phyloP scores from a whole-genome alignment of 495 filamentous ascomycete genomes.

The Cryomyces antarcticus region DNA sequence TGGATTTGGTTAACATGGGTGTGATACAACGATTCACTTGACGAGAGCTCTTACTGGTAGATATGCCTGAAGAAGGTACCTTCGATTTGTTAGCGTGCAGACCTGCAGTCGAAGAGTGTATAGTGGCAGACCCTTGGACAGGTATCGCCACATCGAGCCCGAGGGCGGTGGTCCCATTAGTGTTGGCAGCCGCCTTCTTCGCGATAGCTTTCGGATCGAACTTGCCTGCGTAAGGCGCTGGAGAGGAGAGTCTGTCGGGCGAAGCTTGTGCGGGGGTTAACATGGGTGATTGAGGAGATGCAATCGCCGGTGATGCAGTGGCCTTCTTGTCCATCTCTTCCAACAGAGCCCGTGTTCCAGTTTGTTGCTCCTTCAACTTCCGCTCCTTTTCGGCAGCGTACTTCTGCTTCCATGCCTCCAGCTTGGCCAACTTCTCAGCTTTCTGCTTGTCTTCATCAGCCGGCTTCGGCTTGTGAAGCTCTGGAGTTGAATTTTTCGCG shows the following conservation, averaged over 20 bases:
- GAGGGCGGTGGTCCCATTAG: constrained; percentile 26
- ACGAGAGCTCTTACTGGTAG: neutral
- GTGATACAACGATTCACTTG: neutral
- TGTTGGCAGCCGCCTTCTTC: constrained; percentile 38
- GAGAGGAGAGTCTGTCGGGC: constrained; percentile 20
- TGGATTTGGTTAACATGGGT: constrained; percentile 2
- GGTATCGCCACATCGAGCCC: constrained; percentile 44
- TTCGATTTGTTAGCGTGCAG: constrained; percentile 16
- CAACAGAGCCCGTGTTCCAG: constrained; percentile 31
- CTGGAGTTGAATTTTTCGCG: constrained; percentile 1
- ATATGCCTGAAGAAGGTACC: neutral
- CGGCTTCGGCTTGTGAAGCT: neutral
- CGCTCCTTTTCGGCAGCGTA: constrained; percentile 1
- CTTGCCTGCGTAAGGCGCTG: constrained; percentile 50
- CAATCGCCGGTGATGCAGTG: constrained; percentile 28
- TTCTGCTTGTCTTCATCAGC: constrained; percentile 6
- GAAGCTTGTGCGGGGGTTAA: neutral
- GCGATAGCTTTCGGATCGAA: constrained; percentile 79
- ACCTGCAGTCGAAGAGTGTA: constrained; percentile 23
- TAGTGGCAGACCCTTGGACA: constrained; percentile 28
- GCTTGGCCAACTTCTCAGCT: constrained; percentile 6
- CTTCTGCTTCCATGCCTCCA: constrained; percentile 12
- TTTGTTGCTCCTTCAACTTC: neutral
- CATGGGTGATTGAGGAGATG: constrained; percentile 28
- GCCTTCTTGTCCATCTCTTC: constrained; percentile 61